Evolutionary conservation across 2,329 filamentous ascomycete species (phyloP).

Genomic region (Tolypocladium ophioglossoides): DNA sequence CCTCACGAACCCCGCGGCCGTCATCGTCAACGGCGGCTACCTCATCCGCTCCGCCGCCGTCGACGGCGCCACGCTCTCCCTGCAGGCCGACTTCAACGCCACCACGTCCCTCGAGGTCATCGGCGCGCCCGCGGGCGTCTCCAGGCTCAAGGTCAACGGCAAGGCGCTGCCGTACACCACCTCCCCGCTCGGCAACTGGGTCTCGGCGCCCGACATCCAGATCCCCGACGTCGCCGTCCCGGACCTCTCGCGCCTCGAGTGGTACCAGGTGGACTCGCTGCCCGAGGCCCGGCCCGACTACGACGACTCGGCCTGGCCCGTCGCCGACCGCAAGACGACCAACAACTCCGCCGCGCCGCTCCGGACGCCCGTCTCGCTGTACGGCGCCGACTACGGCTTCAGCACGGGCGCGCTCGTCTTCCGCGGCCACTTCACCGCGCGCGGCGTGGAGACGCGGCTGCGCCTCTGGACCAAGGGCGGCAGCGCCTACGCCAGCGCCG

Average conservation of each 20-base stretch:
- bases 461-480: conserved; percentile 55
- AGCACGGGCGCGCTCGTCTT: conserved; percentile 59
- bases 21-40: conserved; percentile 55
- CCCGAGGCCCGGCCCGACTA: conserved; percentile 57
- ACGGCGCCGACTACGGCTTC: conserved; percentile 64
- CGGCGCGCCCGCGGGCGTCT: conserved; percentile 41
- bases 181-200: conserved; percentile 34
- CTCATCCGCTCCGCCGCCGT: conserved; percentile 50
- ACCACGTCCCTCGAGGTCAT: conserved; percentile 60
- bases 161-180: conserved; percentile 23
- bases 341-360: conserved; percentile 48
- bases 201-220: conserved; percentile 34
- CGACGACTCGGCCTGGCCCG: conserved; percentile 58
- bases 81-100: conserved; percentile 63
- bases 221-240: conserved; percentile 32
- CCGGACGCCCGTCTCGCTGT: conserved; percentile 56
- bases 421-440: conserved; percentile 58
- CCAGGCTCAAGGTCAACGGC: conserved; percentile 32
- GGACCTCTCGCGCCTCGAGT: conserved; percentile 45
- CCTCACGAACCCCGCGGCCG: conserved; percentile 25
- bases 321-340: conserved; percentile 45
- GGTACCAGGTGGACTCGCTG: conserved; percentile 61
- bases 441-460: conserved; percentile 47
- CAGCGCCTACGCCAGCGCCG: conserved; percentile 52
- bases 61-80: conserved; percentile 41